Evolutionary conservation across 2,329 filamentous ascomycete genomes (phyloP), one percentile per base, ranked within the genome.

Genomic region (Aspergillus tubingensis): DNA sequence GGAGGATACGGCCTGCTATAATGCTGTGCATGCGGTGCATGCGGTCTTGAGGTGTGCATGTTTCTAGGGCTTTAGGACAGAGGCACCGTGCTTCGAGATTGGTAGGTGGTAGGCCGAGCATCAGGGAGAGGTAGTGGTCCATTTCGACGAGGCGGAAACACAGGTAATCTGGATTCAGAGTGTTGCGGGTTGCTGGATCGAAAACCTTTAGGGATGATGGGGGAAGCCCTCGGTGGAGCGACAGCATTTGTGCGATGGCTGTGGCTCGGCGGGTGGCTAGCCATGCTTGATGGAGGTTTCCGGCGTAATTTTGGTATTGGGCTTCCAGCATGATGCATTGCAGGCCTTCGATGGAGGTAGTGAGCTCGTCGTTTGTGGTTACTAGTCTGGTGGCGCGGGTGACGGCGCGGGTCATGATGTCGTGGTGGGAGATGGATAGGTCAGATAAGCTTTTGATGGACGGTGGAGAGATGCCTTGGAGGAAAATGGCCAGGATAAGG

Each of bases 1-100:
- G 79, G 6, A 84, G 76, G 44, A 86, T 82, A 5, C 74, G 76
- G 2, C 77, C 77, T 0, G 77, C 75, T 8, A 82, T 73, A 3
- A 75, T 67, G 1, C 78, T 77, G 61, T 84, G 80, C 0, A 78
- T 72, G 60, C 79, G 80, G 61, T 82, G 80, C 17, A 86, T 72
- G 2, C 70, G 74, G 38, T 83, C 82, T 38, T 72, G 71, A n/a
- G 63, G 75, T 5, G 32, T 19, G 15, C 52, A 51, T 4, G 5
- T 13, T 5, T 38, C 17, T n/a, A 39, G 0, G 2, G 41, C 21
- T 10, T 38, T 38, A 1, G 47, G 27, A 5, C 21, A 52, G 1
- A 25, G 19, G 6, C 56, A 55, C 3, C 50, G 51, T 3, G 19
- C 27, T 1, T 74, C 67, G 23, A 68, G 57, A 0, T 66, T 62